Conservation (phyloP, 306 rosid genomes). For the Vigna nakashimae region DNA sequence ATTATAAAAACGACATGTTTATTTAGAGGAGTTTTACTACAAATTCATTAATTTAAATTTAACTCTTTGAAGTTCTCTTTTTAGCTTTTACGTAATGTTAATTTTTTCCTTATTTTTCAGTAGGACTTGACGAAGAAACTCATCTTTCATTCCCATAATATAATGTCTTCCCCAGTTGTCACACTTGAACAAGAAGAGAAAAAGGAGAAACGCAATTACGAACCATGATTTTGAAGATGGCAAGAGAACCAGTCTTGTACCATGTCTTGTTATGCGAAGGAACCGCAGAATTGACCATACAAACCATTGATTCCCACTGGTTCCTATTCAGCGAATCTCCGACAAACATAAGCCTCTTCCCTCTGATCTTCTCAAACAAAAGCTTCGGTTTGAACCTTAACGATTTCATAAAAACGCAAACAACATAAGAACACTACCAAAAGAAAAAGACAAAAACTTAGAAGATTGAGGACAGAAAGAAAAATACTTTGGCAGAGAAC, state of each 20-base stretch:
- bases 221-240: slow-evolving; percentile 85
- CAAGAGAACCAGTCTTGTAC: slow-evolving; percentile 83
- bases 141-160: neutral
- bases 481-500: slow-evolving; percentile 83
- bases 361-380: slow-evolving; percentile 87
- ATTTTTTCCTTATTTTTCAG: no score
- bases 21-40: no score
- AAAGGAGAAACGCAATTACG: neutral
- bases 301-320: slow-evolving; percentile 99
- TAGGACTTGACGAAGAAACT: neutral
- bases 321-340: slow-evolving; percentile 97
- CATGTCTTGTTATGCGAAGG: slow-evolving; percentile 77
- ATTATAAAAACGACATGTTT: no score
- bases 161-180: no score
- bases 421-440: slow-evolving; percentile 12
- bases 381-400: slow-evolving; percentile 84
- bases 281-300: slow-evolving; percentile 78
- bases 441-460: neutral
- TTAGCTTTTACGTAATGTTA: no score
- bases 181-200: neutral
- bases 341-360: slow-evolving; percentile 96
- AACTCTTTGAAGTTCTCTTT: no score
- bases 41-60: no score
- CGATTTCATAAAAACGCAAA: slow-evolving; percentile 23
- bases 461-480: neutral